Evolutionary conservation across 2,329 filamentous ascomycete genomes (phyloP), one percentile per base, ranked within the genome.

Genomic region (Aureobasidium namibiae): DNA sequence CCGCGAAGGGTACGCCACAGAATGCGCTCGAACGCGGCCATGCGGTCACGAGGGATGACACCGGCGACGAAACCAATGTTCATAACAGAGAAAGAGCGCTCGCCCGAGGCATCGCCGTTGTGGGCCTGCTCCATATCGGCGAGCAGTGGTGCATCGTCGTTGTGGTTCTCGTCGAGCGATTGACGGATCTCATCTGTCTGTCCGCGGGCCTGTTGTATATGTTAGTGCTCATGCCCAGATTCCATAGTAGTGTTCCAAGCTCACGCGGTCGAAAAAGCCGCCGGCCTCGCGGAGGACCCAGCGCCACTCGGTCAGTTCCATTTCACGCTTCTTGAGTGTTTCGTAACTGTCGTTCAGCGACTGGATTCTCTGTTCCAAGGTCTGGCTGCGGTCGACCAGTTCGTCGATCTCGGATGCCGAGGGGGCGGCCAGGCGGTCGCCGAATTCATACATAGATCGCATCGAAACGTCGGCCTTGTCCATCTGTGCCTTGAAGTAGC

Each of bases 61-160:
- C 94, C 94, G 58, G 94, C 89, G 56, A 99, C 92, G 69, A 99
- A 99, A 10, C 94, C 94, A 71, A 99, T 99, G 76, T 97, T 96
- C 89, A 97, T 95, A 63, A 91, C 90, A 6, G 90, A 94, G 74
- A 99, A 96, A 64, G 90, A 94, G 64, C 88, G 85, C 70, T 94
- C 90, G 38, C 80, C 87, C n/a, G 78, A 78, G 53, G 77, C 75
- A 61, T 81, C 80, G 16, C 83, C 82, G 61, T 90, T 88, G 57
- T 81, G 80, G 70, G 92, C 86, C 71, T 96, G 89, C 74, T 99
- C 94, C 56, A 97, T 83, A 70, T 99, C 94, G 65, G 89, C 88
- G 59, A 99, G 85, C 46, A 99, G 82, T 42, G 95, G 94, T 62
- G 94, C 94, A 75, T 97, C 92, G 70, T 95, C 92, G 61, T 92